These are phyloP conservation scores for Pyrus bretschneideri DNA, from an alignment of 306 rosid species.

Conservation along the genomic window DNA sequence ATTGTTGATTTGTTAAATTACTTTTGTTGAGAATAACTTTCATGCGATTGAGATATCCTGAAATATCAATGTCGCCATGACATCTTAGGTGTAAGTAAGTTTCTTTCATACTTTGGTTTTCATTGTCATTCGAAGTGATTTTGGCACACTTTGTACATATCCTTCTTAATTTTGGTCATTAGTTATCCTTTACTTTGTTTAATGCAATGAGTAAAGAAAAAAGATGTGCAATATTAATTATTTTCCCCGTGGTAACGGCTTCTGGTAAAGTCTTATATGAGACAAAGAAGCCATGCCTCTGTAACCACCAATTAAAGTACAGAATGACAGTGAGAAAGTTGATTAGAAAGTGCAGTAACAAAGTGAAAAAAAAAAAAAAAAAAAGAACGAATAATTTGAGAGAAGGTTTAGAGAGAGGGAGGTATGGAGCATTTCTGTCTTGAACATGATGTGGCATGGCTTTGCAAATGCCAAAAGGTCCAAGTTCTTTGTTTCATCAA, in stretches of 20 bases:
- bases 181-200: no score
- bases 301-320: slow-evolving; percentile 20
- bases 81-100: no score
- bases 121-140: background rate
- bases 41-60: no score
- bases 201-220: no score
- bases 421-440: slow-evolving; percentile 64
- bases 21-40: no score
- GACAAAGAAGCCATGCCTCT: slow-evolving; percentile 20
- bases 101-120: background rate
- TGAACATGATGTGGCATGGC: slow-evolving; percentile 12
- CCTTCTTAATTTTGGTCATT: no score
- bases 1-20: background rate
- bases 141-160: no score
- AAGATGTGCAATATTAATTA: no score
- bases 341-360: slow-evolving; percentile 20
- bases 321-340: slow-evolving; percentile 22
- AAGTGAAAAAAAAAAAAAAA: slow-evolving; percentile 8
- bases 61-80: no score
- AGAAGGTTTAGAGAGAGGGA: background rate
- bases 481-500: slow-evolving; percentile 47
- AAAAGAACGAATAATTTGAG: slow-evolving; percentile 8
- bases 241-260: background rate
- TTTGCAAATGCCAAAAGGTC: slow-evolving; percentile 32
- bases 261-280: slow-evolving; percentile 19